These are phyloP conservation scores for Jatropha curcas DNA, from an alignment of 345 rosid genomes.

Conservation along the genomic window DNA sequence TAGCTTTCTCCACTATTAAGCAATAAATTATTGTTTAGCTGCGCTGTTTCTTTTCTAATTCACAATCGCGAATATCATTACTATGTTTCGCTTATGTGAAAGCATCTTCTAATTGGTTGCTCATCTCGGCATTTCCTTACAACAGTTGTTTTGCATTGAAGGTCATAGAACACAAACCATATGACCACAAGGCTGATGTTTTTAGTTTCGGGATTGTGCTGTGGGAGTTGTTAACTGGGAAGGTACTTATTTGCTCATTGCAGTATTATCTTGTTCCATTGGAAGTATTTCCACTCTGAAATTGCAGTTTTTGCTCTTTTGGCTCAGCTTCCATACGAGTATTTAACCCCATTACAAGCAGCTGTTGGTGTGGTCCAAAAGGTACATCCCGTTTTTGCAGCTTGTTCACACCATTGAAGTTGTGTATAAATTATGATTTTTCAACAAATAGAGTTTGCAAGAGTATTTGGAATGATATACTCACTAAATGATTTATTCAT, in stretches of 20 bases:
- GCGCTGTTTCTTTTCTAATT: neutral
- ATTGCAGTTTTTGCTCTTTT: conserved; percentile 14
- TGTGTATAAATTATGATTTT: neutral
- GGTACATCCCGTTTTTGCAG: conserved; percentile 41
- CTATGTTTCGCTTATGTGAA: neutral
- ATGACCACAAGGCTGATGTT: conserved; percentile 97
- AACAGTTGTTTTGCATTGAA: conserved; percentile 41
- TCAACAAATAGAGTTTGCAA: neutral
- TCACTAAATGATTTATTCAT: neutral
- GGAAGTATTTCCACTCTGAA: neutral
- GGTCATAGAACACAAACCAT: conserved; percentile 96
- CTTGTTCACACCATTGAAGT: neutral
- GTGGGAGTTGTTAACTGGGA: conserved; percentile 93
- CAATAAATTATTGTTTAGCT: neutral
- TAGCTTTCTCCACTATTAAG: neutral
- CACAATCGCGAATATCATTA: neutral
- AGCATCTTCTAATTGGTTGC: conserved; percentile 7
- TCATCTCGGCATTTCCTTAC: conserved; percentile 34
- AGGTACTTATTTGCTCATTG: conserved; percentile 45
- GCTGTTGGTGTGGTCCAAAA: conserved; percentile 98
- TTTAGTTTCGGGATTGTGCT: conserved; percentile 89
- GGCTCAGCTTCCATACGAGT: conserved; percentile 85
- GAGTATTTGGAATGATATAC: neutral
- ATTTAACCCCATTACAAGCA: conserved; percentile 92
- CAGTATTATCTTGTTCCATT: neutral